phyloP scores from a whole-genome alignment of 495 filamentous ascomycete genomes.

The Podospora pseudoanserina region DNA sequence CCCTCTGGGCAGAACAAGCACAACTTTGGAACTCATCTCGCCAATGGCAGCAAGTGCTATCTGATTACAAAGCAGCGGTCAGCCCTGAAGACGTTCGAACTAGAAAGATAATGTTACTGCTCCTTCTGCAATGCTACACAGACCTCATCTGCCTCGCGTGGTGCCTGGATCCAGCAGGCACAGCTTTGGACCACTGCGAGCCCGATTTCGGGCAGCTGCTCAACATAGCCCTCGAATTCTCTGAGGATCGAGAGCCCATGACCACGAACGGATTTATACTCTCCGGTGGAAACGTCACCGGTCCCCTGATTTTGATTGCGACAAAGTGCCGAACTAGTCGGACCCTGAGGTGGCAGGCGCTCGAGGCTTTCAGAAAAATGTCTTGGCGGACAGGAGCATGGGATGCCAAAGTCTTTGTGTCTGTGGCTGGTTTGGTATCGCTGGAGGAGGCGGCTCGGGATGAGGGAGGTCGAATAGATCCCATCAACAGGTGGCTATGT shows the following conservation, averaged over 20 bases:
- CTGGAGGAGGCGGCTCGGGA: constrained; percentile 5
- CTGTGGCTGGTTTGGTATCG: not conserved
- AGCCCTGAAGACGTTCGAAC: constrained; percentile 1
- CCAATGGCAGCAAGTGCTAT: not conserved
- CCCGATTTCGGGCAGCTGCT: not conserved
- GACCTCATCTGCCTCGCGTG: not conserved
- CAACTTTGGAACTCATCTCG: not conserved
- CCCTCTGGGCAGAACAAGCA: not conserved
- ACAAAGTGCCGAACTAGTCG: constrained; percentile 5
- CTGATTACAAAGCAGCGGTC: not conserved
- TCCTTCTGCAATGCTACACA: constrained; percentile 1
- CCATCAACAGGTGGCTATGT: constrained; percentile 5
- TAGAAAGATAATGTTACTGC: not conserved
- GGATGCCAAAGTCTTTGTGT: constrained; percentile 7
- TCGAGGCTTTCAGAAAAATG: not conserved
- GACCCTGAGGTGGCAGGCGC: not conserved
- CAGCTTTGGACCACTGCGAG: constrained; percentile 1
- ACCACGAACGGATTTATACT: not conserved
- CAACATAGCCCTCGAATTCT: not conserved
- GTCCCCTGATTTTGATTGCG: not conserved
- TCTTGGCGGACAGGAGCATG: constrained; percentile 8
- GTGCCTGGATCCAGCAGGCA: not conserved
- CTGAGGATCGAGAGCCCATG: not conserved
- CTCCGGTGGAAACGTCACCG: not conserved
- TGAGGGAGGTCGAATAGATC: not conserved